Percentiles rank a stretch among this genome's conserved stretches.
Conservation (phyloP, 768 basidiomycete species). For the Tulasnella sp. region DNA sequence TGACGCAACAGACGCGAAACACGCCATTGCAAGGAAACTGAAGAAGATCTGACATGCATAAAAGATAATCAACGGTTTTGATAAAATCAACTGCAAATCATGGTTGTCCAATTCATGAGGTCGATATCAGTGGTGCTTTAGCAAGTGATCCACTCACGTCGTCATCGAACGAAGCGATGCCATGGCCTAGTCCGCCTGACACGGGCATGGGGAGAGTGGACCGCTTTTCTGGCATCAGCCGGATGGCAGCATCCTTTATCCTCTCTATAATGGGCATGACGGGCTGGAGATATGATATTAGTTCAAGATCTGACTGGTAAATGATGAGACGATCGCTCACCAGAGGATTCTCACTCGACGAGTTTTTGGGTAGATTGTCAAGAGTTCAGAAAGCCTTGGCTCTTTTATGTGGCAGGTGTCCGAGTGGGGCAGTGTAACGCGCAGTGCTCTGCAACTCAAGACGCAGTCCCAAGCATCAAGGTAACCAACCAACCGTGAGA, state of each 20-base stretch:
- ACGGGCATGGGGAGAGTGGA: slow-evolving; percentile 5
- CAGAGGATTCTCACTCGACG: too few species aligned
- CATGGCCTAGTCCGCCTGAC: slow-evolving; percentile 35
- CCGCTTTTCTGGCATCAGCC: slow-evolving; percentile 34
- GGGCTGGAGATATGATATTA: too few species aligned
- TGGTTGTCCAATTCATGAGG: not conserved
- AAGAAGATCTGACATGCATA: slow-evolving; percentile 75
- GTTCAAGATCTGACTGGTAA: too few species aligned
- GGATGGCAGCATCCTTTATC: slow-evolving; percentile 39
- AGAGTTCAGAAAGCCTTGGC: too few species aligned
- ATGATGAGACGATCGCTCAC: too few species aligned
- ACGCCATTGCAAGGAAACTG: slow-evolving; percentile 84
- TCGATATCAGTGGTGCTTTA: not conserved
- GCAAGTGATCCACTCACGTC: slow-evolving; percentile 40
- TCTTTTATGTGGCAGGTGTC: too few species aligned
- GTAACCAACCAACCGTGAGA: too few species aligned
- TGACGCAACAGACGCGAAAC: slow-evolving; percentile 75
- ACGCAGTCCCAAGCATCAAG: too few species aligned
- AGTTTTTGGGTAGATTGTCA: too few species aligned
- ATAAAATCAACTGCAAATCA: slow-evolving; percentile 61
- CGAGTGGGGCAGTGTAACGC: too few species aligned
- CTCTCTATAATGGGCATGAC: slow-evolving; percentile 48
- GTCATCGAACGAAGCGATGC: slow-evolving; percentile 51
- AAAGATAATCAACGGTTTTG: slow-evolving; percentile 67
- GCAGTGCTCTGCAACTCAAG: too few species aligned